Base-by-base conservation (phyloP, 2,329 filamentous ascomycete species). In the Colletotrichum tropicicola region DNA sequence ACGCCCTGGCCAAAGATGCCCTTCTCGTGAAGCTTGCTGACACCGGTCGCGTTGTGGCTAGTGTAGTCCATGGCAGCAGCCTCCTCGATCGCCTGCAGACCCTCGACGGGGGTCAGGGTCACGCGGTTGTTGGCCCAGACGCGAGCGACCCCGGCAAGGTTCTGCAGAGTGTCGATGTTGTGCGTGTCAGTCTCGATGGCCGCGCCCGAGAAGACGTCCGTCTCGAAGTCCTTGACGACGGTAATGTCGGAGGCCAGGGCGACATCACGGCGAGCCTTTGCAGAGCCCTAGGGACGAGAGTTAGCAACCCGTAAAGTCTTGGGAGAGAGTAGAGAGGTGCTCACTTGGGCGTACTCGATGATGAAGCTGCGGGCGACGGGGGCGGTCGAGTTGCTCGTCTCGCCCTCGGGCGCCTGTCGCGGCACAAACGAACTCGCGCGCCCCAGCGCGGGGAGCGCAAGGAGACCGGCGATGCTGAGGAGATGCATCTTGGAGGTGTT, bases 1-100 rank as follows among this genome's bases (percentile, higher is more conserved):
- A 72, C 75, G 2, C 77, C 78, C 45, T 75, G 75, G 1, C 79
- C 79, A 10, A 73, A 71, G 28, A 79, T 75, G 5, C 78, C 78
- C 19, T 69, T 67, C 6, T 72, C 70, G 35, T 80, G 79, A 5
- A 80, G 72, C 59, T 71, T 75, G 39, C 79, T 75, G 4, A 80
- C 78, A 0, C 78, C 77, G 1, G 78, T 80, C 70, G 74, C 75
- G 19, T 73, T 73, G 43, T 79, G 78, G 17, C 73, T 66, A 2
- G 74, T 75, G 57, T 78, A 78, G 52, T 77, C 75, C 17, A 23
- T 9, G 28, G 76, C 76, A 7, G 61, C 48, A 6, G 48, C 61
- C 6, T 44, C 56, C 21, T 61, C 56, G n/a, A 60, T 55, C 1
- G 39, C 17, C 17, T 53, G 13, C 0, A 59, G 55, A 1, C 44